Evolutionary conservation across 225 moss, liverwort and hornwort genomes (phyloP), one percentile per base, ranked within the genome.

Genomic region (Thuidium tamariscinum): DNA sequence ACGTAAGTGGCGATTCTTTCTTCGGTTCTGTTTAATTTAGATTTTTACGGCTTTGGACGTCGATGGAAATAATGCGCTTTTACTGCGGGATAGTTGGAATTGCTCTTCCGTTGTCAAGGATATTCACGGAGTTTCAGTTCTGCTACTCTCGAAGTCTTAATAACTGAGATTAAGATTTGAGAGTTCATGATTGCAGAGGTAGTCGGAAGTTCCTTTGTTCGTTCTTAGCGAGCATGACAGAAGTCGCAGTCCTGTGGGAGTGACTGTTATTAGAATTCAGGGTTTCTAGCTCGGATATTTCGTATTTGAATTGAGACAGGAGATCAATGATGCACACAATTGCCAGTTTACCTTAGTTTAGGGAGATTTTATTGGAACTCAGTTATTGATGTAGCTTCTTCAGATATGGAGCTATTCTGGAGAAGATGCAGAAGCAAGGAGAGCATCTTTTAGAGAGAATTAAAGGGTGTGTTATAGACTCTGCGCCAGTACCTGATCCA

Each of bases 391-490:
- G 39, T 61, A 27, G n/a, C 30, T 46, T 65, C 17, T 76, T 73
- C 23, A 94, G 94, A n/a, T 99, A 99, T 84, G 99, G 99, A 83
- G 94, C 96, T 41, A 89, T 99, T 54, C 80, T 99, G 87, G 99
- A 99, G 89, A 95, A 95, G 79, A 90, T 99, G 85, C 87, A 93
- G 83, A 83, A 84, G 49, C 89, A 89, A 82, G 94, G 95, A 46
- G 90, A 77, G 25, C 65, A 91, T 55, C 71, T 95, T 83, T 82
- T 95, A 27, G 94, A 86, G 68, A 95, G 90, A 77, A 99, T 99
- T 25, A 99, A 95, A 88, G 99, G 99, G 49, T 99, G 99, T 78
- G 96, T 99, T 8, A 84, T 99, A 44, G 99, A 99, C 86, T 99
- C 99, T 41, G 99, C 99, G 15, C 99, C 99, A 34, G 93, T 95